Evolutionary conservation across 148 eudicot genomes (phyloP).

Genomic region (Polygonum maritimum): DNA sequence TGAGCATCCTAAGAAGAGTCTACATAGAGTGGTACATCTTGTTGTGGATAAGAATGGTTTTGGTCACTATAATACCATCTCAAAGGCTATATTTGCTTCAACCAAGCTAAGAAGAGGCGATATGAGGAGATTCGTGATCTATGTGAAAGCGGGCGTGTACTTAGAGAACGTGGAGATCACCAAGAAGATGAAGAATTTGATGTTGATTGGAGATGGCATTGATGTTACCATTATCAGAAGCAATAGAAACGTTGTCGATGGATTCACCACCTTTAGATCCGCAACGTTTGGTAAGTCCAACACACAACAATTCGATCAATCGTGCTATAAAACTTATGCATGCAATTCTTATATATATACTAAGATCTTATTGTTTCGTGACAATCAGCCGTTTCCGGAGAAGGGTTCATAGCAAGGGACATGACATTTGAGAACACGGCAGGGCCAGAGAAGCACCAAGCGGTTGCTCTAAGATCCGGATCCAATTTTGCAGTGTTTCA

Average conservation of each 20-base stretch:
- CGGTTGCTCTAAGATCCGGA: slow-evolving; percentile 25
- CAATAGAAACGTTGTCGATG: slow-evolving; percentile 27
- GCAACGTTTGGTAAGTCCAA: slow-evolving; percentile 46
- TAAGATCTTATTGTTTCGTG: background rate
- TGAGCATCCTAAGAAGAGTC: slow-evolving; percentile 5
- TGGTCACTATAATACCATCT: slow-evolving; percentile 36
- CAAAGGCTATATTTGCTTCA: slow-evolving; percentile 36
- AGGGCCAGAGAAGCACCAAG: slow-evolving; percentile 30
- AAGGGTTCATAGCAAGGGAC: slow-evolving; percentile 26
- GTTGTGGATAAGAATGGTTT: slow-evolving; percentile 66
- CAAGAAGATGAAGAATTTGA: slow-evolving; percentile 38
- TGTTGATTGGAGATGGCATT: slow-evolving; percentile 64
- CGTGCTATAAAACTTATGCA: background rate
- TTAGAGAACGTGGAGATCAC: slow-evolving; percentile 38
- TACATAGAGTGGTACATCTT: slow-evolving; percentile 16
- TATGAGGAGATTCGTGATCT: slow-evolving; percentile 31
- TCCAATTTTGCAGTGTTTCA: slow-evolving; percentile 26
- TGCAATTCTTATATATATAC: too few relatives aligned
- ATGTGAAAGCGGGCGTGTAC: slow-evolving; percentile 49
- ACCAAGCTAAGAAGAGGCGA: slow-evolving; percentile 18
- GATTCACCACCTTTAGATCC: slow-evolving; percentile 44
- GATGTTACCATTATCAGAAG: slow-evolving; percentile 42
- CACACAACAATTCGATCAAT: background rate
- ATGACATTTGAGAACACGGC: slow-evolving; percentile 38
- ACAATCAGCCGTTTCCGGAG: slow-evolving; percentile 23